Base-by-base conservation (phyloP, 2,329 filamentous ascomycete species). In the Pyrenochaeta sp. region DNA sequence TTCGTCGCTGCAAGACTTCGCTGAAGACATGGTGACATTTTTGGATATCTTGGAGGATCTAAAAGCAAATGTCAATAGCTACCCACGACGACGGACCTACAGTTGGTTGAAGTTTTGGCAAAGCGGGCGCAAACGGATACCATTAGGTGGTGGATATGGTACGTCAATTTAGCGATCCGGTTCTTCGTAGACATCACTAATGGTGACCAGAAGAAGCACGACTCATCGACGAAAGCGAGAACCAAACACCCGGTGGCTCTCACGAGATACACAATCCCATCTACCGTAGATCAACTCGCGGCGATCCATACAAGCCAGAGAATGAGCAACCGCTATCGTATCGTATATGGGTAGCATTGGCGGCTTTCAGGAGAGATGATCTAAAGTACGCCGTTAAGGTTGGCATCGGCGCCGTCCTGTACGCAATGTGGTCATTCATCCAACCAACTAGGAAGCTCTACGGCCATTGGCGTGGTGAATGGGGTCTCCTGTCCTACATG, bases 401-500 rank as follows among this genome's bases (percentile, higher is more conserved):
- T 48, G 94, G 94, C 33, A 85, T 94, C 35, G 95, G 95, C 18
- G 95, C 95, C 11, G 85, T 92, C 4, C 77, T 97, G 0, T 98
- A 94, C 79, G 94, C 92, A 15, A 86, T 95, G 74, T 90, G 96
- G 63, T 89, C 95, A 2, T 99, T 97, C 68, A 84, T 97, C 30
- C 85, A 87, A 0, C 79, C 83, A 7, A 96, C 92, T 2, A 83
- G 92, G 46, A 90, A 90, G 0, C 83, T 90, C 17, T 99, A 97
- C 73, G 83, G 87, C 46, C 89, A 89, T 67, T 98, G 93, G 92
- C 84, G 94, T 72, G 94, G 94, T 27, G 95, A 99, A 81, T 99
- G 95, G 95, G 95, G 95, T 18, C 82, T 99, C 2, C 76, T 99
- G 49, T 97, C 92, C 0, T 98, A 97, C 79, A 98, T 98, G 94